Evolutionary conservation across 2,329 filamentous ascomycete genomes (phyloP).

Genomic region (Epichloe brachyelytri): DNA sequence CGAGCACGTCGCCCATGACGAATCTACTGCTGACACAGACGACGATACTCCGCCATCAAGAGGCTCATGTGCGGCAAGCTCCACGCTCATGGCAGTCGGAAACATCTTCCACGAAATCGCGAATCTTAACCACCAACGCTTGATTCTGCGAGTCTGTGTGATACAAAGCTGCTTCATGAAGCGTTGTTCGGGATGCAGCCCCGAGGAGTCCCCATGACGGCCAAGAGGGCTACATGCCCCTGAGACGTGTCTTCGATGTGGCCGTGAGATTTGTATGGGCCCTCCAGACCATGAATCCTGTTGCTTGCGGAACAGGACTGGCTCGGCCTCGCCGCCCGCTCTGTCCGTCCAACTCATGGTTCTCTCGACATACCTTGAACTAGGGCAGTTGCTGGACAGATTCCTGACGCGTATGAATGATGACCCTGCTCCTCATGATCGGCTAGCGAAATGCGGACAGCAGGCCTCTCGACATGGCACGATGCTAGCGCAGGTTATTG

Average conservation of each 20-base stretch:
- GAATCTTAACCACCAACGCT: not conserved
- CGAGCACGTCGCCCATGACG: too few relatives aligned
- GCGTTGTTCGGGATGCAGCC: not conserved
- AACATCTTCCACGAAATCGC: not conserved
- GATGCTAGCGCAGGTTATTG: not conserved
- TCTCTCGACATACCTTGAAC: not conserved
- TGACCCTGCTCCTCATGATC: not conserved
- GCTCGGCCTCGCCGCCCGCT: not conserved
- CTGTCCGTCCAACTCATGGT: not conserved
- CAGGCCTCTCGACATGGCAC: not conserved
- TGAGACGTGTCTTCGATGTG: not conserved
- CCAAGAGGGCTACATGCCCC: not conserved
- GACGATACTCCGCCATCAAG: too few relatives aligned
- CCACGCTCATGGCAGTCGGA: not conserved
- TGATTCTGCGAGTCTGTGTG: too few relatives aligned
- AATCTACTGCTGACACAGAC: too few relatives aligned
- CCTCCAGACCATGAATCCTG: not conserved
- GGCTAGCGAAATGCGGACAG: not conserved
- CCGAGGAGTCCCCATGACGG: not conserved
- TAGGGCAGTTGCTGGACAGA: not conserved
- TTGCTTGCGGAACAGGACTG: not conserved
- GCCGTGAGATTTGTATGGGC: not conserved
- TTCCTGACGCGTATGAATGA: not conserved
- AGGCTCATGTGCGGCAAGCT: too few relatives aligned
- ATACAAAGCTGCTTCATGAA: not conserved